These are phyloP conservation scores for Leccinum pellstonianum DNA, from an alignment of 768 basidiomycete genomes.

Conservation along the genomic window DNA sequence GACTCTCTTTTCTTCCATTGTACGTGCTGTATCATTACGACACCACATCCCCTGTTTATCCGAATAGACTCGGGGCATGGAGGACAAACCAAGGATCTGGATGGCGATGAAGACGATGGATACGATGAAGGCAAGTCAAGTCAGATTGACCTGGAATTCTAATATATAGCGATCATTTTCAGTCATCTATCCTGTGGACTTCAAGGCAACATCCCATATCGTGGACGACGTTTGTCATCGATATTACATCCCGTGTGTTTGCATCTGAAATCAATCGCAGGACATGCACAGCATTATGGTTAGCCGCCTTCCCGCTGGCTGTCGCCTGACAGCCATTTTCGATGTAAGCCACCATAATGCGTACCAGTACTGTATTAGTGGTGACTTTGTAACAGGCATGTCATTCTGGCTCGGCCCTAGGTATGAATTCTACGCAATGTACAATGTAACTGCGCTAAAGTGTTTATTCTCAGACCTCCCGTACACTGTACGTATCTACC, in stretches of 20 bases:
- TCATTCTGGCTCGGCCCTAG: slow-evolving; percentile 88
- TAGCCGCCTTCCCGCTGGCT: slow-evolving; percentile 75
- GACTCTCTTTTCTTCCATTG: slow-evolving; percentile 93
- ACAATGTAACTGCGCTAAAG: background rate
- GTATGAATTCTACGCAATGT: slow-evolving; percentile 35
- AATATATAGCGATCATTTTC: background rate
- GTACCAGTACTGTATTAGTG: background rate
- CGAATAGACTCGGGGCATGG: slow-evolving; percentile 86
- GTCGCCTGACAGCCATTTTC: slow-evolving; percentile 82
- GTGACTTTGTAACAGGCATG: slow-evolving; percentile 53
- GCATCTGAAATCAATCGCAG: slow-evolving; percentile 34
- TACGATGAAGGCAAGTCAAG: slow-evolving; percentile 63
- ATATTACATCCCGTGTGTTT: background rate
- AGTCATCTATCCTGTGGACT: slow-evolving; percentile 89
- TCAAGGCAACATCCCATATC: slow-evolving; percentile 67
- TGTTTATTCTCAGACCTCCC: slow-evolving; percentile 52
- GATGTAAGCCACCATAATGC: slow-evolving; percentile 51
- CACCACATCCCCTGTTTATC: background rate
- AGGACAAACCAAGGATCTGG: slow-evolving; percentile 79
- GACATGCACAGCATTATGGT: slow-evolving; percentile 80
- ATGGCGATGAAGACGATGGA: slow-evolving; percentile 86
- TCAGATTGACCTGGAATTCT: slow-evolving; percentile 7
- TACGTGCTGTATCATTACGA: slow-evolving; percentile 31
- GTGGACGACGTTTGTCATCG: slow-evolving; percentile 77
- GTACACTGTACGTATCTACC: slow-evolving; percentile 49